Base-by-base conservation (phyloP, 2,329 filamentous ascomycete species). In the Aspergillus pseudoviridinutans region DNA sequence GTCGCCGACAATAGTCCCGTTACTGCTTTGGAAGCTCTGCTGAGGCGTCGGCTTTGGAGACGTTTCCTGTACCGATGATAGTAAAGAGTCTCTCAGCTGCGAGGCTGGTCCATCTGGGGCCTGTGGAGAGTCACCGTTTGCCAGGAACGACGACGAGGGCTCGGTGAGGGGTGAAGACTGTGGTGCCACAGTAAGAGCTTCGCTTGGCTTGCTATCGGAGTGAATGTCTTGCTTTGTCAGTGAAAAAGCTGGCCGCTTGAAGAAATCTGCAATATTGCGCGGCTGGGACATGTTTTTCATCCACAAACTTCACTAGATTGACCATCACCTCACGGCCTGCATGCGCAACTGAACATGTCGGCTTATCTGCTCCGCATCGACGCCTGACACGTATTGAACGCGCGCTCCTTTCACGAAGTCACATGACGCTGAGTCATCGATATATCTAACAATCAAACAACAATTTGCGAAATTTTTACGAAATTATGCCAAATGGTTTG, bases 261-360 rank as follows among this genome's bases (percentile, higher is more conserved):
- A 83, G 62, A 79, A 83, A 54, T 78, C 76, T 9, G 71, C 73
- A 32, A 82, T 78, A 50, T 64, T 74, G 17, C 66, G 70, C 20
- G 58, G 25, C 29, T 61, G 61, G 53, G 68, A 61, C 69, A 73
- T 71, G 28, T 44, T 41, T n/a, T 51, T 38, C 44, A 51, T 17
- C 14, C 14, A 32, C 32, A 41, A n/a, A 44, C 35, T 17, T 51
- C 20, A 9, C 47, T 54, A 55, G 52, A 50, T 54, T 55, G 52
- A 50, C 51, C 51, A 54, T 49, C 44, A 35, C 29, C 50, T 20
- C 28, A 42, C 35, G 51, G 41, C 57, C 50, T 50, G 57, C 57
- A 50, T 44, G 32, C 49, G 44, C 44, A 47, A 47, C 9, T 25
- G 24, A 47, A 14, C 5, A 24, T 47, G 22, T 47, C 24, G 20